Conservation (phyloP, 1,284 basidiomycete genomes). For the Phaffia rhodozyma region DNA sequence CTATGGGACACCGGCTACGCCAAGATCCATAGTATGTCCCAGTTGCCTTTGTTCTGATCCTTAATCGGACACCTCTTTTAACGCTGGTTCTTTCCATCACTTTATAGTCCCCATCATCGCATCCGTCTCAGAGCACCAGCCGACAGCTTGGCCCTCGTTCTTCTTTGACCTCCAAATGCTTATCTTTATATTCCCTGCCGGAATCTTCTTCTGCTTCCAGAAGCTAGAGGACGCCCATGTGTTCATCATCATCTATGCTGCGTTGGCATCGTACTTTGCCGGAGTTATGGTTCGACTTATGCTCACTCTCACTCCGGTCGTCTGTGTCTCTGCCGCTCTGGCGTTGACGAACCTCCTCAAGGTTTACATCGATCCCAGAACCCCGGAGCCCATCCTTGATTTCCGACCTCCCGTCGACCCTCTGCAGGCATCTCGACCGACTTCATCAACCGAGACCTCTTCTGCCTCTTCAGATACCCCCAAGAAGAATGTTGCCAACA, state of each 20-base stretch:
- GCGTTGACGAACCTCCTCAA: conserved; percentile 81
- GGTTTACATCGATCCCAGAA: conserved; percentile 61
- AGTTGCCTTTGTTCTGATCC: not conserved
- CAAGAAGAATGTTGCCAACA: not conserved
- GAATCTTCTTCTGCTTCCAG: conserved; percentile 86
- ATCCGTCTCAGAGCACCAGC: conserved; percentile 99
- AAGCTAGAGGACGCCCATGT: conserved; percentile 92
- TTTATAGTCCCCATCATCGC: conserved; percentile 82
- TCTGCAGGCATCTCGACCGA: conserved; percentile 40
- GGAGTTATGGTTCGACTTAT: conserved; percentile 53
- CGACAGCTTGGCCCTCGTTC: conserved; percentile 98
- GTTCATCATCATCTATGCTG: conserved; percentile 97
- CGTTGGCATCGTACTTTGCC: conserved; percentile 94
- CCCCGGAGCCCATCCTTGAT: conserved; percentile 27
- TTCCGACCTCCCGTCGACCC: conserved; percentile 18
- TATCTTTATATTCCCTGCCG: conserved; percentile 95
- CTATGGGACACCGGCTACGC: conserved; percentile 99
- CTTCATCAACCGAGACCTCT: conserved; percentile 40
- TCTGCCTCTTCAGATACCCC: conserved; percentile 27
- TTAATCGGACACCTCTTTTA: not conserved
- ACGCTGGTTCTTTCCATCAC: not conserved
- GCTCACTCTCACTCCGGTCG: conserved; percentile 82
- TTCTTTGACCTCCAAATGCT: conserved; percentile 99
- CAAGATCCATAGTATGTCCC: conserved; percentile 58
- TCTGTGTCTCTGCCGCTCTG: conserved; percentile 83